A percentile compares a stretch with the other conserved stretches of the same genome.
Evolutionary conservation across 2,329 filamentous ascomycete species (phyloP).

Genomic region (Botryotinia narcissicola): DNA sequence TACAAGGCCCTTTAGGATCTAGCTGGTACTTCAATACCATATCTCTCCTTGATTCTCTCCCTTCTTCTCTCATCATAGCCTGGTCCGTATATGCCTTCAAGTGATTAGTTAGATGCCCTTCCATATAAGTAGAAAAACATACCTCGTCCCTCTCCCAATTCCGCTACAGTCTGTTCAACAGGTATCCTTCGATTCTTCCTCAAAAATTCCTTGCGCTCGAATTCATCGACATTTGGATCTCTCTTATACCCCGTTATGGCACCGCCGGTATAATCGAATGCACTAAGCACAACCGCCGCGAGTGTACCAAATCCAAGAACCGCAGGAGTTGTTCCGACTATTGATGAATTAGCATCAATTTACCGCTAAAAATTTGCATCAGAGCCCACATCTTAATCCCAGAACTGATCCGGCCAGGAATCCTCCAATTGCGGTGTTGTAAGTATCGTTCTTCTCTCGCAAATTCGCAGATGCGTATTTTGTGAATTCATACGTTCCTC

Average conservation of each 20-base stretch:
- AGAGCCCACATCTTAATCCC: conserved; percentile 56
- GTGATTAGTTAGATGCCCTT: conserved; percentile 2
- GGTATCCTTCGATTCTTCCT: conserved; percentile 61
- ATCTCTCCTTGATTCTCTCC: conserved; percentile 65
- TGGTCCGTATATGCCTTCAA: conserved; percentile 61
- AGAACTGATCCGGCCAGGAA: conserved; percentile 62
- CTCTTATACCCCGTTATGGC: conserved; percentile 50
- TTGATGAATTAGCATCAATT: conserved; percentile 19
- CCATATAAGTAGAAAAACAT: conserved; percentile 34
- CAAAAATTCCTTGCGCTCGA: conserved; percentile 59
- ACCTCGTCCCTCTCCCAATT: conserved; percentile 72
- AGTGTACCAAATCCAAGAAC: conserved; percentile 62
- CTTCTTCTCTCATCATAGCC: conserved; percentile 67
- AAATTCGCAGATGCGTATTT: conserved; percentile 66
- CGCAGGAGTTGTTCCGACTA: conserved; percentile 61
- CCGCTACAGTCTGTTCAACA: conserved; percentile 62
- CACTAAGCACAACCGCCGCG: conserved; percentile 54
- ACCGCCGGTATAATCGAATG: conserved; percentile 63
- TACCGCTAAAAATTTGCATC: not conserved
- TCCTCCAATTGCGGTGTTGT: conserved; percentile 63
- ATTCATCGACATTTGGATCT: conserved; percentile 57
- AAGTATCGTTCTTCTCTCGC: conserved; percentile 64
- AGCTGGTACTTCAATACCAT: conserved; percentile 61
- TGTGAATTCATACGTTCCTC: conserved; percentile 65
- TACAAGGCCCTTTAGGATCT: conserved; percentile 30